Percentiles rank a stretch among this genome's conserved stretches.
Evolutionary conservation across 2,329 filamentous ascomycete species (phyloP).

Genomic region (Epicoccum sorghinum): DNA sequence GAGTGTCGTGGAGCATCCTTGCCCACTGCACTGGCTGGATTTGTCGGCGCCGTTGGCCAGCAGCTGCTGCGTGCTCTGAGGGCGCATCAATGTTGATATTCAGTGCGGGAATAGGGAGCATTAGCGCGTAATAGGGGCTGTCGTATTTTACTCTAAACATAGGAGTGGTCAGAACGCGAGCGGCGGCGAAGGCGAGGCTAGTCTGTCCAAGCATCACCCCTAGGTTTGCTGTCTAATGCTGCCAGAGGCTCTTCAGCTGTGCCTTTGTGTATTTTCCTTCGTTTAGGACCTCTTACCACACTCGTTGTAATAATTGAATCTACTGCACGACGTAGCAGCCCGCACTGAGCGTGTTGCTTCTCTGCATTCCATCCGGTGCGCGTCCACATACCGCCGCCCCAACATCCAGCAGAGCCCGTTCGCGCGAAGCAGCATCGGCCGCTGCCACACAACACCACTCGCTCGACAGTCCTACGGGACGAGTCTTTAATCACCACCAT

Average conservation of each 20-base stretch:
- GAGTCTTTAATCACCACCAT: conserved; percentile 52
- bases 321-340: conserved; percentile 9
- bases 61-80: conserved; percentile 8
- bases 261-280: conserved; percentile 32
- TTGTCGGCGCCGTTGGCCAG: not conserved
- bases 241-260: conserved; percentile 24
- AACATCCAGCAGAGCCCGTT: not conserved
- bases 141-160: conserved; percentile 11
- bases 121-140: conserved; percentile 8
- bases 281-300: conserved; percentile 36
- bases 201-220: conserved; percentile 11
- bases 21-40: conserved; percentile 9
- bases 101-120: conserved; percentile 10
- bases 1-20: not conserved
- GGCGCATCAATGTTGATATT: conserved; percentile 13
- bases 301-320: conserved; percentile 40
- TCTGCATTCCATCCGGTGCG: conserved; percentile 36
- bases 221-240: conserved; percentile 15
- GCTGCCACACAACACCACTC: conserved; percentile 23
- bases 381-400: conserved; percentile 10
- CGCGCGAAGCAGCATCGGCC: not conserved
- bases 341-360: conserved; percentile 23
- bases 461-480: conserved; percentile 47
- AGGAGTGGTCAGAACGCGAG: conserved; percentile 19
- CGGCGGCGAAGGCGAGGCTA: conserved; percentile 15